Conservation (phyloP, 805 yeast genomes). For the Blastobotrys attinorum region DNA sequence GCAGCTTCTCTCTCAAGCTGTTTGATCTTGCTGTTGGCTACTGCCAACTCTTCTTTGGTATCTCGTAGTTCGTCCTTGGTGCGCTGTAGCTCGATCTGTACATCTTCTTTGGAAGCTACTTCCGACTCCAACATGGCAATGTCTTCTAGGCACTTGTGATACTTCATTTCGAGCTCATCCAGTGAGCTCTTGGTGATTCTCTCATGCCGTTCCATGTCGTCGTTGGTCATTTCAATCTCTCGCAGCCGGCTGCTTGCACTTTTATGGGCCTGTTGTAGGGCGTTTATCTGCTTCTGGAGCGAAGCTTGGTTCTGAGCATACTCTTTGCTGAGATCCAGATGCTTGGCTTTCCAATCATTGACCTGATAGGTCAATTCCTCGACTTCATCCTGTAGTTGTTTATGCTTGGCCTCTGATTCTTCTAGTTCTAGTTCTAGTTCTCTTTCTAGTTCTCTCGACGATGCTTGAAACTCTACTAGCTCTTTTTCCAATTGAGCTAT, state of each 20-base stretch:
- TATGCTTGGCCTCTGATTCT: constrained; percentile 26
- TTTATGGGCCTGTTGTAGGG: constrained; percentile 27
- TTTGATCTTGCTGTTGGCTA: constrained; percentile 10
- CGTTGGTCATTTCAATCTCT: constrained; percentile 38
- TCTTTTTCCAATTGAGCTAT: constrained; percentile 36
- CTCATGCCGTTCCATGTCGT: constrained; percentile 37
- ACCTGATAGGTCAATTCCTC: constrained; percentile 20
- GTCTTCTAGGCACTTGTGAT: constrained; percentile 32
- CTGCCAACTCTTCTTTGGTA: constrained; percentile 26
- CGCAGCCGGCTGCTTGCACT: constrained; percentile 28
- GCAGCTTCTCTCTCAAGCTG: constrained; percentile 6
- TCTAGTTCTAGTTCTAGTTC: constrained; percentile 39
- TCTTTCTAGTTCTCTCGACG: constrained; percentile 38
- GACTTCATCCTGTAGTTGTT: constrained; percentile 20
- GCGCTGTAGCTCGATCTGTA: constrained; percentile 25
- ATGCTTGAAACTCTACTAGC: constrained; percentile 36
- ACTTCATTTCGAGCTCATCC: constrained; percentile 30
- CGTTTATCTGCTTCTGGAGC: constrained; percentile 21
- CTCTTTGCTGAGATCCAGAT: constrained; percentile 25
- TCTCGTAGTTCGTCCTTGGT: constrained; percentile 28
- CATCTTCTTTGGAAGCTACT: constrained; percentile 24
- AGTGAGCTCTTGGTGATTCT: constrained; percentile 29
- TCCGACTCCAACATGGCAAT: constrained; percentile 36
- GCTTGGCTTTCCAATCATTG: constrained; percentile 23
- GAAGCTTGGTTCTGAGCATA: constrained; percentile 19